These are phyloP conservation scores for Zoysia japonica DNA, from an alignment of 176 grass and related monocot genomes.

Conservation along the genomic window DNA sequence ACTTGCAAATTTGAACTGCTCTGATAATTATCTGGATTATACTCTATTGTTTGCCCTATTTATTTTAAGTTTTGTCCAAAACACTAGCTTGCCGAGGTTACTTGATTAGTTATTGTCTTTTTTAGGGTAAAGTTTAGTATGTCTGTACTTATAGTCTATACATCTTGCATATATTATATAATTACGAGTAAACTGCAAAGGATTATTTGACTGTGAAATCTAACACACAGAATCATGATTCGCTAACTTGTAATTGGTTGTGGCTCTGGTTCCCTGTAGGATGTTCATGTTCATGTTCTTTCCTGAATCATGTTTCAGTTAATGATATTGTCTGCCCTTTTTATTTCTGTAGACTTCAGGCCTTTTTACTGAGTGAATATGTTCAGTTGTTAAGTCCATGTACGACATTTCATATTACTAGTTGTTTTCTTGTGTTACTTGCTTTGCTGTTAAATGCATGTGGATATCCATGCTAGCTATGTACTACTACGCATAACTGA, in stretches of 20 bases:
- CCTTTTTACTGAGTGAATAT: not conserved
- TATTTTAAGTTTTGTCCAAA: not conserved
- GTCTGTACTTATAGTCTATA: not conserved
- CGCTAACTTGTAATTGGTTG: not conserved
- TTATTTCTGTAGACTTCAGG: not conserved
- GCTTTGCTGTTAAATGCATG: not conserved
- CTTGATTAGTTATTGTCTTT: not conserved
- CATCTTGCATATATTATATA: conserved; percentile 2
- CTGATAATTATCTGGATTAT: not conserved
- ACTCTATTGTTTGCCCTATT: not conserved
- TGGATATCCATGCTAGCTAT: not conserved
- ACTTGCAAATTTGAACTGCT: not conserved
- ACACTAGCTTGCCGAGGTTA: not conserved
- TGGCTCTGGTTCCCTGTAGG: not conserved
- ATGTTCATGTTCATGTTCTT: not conserved
- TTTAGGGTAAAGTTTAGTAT: not conserved
- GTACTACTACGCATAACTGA: not conserved
- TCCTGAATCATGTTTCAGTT: not conserved
- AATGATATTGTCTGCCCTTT: not conserved
- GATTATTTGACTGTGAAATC: not conserved
- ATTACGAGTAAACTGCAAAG: not conserved
- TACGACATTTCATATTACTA: not conserved
- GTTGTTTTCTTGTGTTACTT: not conserved
- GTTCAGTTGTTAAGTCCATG: conserved; percentile 7
- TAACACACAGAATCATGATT: not conserved